Base-by-base conservation (phyloP, 2,329 filamentous ascomycete genomes). In the Esteya vermicola region DNA sequence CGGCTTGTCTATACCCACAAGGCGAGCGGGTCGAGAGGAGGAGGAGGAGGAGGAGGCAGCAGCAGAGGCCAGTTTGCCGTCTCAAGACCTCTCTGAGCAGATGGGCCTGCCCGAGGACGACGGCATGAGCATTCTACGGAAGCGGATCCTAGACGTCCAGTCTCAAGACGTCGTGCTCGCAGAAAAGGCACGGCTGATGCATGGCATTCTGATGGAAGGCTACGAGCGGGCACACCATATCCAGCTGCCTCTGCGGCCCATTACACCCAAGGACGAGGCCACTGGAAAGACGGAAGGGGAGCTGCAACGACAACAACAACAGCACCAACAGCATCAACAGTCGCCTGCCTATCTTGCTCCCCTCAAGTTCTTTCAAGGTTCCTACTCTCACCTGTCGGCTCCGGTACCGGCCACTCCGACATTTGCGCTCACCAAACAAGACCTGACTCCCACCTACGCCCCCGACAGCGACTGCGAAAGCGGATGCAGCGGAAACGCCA, bases 31-130 rank as follows among this genome's bases (percentile, higher is more conserved):
- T n/a, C n/a, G n/a, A n/a, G n/a, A n/a, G n/a, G n/a, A n/a, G n/a
- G n/a, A n/a, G n/a, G n/a, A n/a, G n/a, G n/a, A n/a, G n/a, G n/a
- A n/a, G n/a, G n/a, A n/a, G n/a, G n/a, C n/a, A n/a, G n/a, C n/a
- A n/a, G n/a, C n/a, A n/a, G n/a, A n/a, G n/a, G n/a, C n/a, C n/a
- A n/a, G n/a, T n/a, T n/a, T n/a, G n/a, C n/a, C n/a, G n/a, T n/a
- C n/a, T n/a, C n/a, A n/a, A n/a, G n/a, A n/a, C n/a, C n/a, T n/a
- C n/a, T n/a, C n/a, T n/a, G n/a, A n/a, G n/a, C n/a, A n/a, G n/a
- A n/a, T n/a, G n/a, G n/a, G n/a, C n/a, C 55, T 85, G 31, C 82
- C 83, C 1, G 84, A 80, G 53, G 81, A 89, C 52, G 84, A 91
- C 63, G 84, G 84, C 33, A 88, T 85, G 78, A 65, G 70, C 16